Evolutionary conservation across 495 filamentous ascomycete species (phyloP).

Genomic region (Aspergillus heteromorphus): DNA sequence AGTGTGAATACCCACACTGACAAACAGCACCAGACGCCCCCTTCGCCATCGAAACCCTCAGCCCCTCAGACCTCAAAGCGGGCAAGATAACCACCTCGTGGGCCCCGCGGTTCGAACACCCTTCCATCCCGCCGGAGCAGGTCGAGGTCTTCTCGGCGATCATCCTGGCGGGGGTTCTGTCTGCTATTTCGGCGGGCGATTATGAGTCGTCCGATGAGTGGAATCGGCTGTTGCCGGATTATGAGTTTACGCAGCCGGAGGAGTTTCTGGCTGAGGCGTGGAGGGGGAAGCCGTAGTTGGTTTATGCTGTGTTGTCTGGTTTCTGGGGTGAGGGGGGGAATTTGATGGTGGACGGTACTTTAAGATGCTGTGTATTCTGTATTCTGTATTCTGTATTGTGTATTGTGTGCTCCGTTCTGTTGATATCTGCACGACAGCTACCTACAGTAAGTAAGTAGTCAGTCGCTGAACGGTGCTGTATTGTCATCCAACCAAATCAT

Average conservation of each 20-base stretch:
- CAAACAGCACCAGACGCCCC: not conserved
- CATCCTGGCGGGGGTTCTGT: constrained; percentile 33
- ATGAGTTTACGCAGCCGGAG: constrained; percentile 41
- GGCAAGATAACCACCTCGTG: constrained; percentile 43
- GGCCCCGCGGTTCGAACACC: constrained; percentile 36
- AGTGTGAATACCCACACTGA: not conserved
- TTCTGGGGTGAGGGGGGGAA: no score
- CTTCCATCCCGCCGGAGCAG: constrained; percentile 37
- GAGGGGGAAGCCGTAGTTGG: constrained; percentile 31
- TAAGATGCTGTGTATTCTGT: no score
- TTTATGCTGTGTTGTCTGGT: not conserved
- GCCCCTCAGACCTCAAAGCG: constrained; percentile 39
- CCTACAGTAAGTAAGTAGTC: no score
- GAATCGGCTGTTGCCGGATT: constrained; percentile 50
- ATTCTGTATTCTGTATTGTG: no score
- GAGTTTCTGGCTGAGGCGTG: constrained; percentile 45
- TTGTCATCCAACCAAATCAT: no score
- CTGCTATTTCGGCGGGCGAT: constrained; percentile 32
- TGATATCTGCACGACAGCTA: no score
- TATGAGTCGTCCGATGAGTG: constrained; percentile 45
- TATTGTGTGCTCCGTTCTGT: no score
- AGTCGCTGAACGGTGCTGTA: no score
- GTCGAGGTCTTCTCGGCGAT: constrained; percentile 23
- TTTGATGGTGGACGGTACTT: no score
- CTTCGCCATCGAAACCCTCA: constrained; percentile 37